A percentile compares a stretch with the other conserved stretches of the same genome.
These are phyloP conservation scores for Zhuliangozyma parablackwelliae DNA, from an alignment of 1,139 yeast genomes.

Conservation along the genomic window DNA sequence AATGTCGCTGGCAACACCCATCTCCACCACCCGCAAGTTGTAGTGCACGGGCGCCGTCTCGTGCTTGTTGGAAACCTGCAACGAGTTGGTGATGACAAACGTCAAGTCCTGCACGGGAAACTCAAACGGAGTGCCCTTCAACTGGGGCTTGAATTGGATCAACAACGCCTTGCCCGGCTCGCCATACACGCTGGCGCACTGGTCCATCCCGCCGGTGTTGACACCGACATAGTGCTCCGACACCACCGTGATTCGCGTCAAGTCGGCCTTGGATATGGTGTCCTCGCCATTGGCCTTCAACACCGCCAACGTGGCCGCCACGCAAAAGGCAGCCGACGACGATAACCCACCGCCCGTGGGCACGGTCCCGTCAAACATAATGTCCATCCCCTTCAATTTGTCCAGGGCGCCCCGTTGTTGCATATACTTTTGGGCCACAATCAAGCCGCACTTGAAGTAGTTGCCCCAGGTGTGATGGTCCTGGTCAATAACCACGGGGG, in stretches of 20 bases:
- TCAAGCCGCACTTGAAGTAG: slow-evolving; percentile 64
- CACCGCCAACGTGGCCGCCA: slow-evolving; percentile 58
- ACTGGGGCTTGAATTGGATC: slow-evolving; percentile 58
- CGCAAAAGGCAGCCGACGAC: slow-evolving; percentile 71
- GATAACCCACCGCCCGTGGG: slow-evolving; percentile 74
- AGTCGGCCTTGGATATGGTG: slow-evolving; percentile 44
- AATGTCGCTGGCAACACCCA: slow-evolving; percentile 57
- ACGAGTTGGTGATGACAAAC: slow-evolving; percentile 61
- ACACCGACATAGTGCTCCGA: slow-evolving; percentile 74
- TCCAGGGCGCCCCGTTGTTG: slow-evolving; percentile 21
- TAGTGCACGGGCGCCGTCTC: slow-evolving; percentile 70
- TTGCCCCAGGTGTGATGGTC: slow-evolving; percentile 58
- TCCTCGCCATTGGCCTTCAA: slow-evolving; percentile 50
- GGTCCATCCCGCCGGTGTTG: slow-evolving; percentile 78
- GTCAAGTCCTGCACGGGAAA: slow-evolving; percentile 50
- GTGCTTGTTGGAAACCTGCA: slow-evolving; percentile 59
- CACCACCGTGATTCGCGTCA: slow-evolving; percentile 60
- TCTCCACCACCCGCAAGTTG: slow-evolving; percentile 68
- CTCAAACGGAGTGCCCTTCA: slow-evolving; percentile 52
- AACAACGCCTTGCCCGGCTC: slow-evolving; percentile 54
- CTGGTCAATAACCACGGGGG: slow-evolving; percentile 44
- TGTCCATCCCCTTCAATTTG: slow-evolving; percentile 43
- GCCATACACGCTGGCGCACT: slow-evolving; percentile 70
- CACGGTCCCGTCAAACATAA: slow-evolving; percentile 60
- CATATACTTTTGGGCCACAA: slow-evolving; percentile 55